A percentile compares a stretch with the other conserved stretches of the same genome.
These are phyloP conservation scores for Salisapilia sapeloensis DNA, from an alignment of 352 stramenopile genomes.

Conservation along the genomic window DNA sequence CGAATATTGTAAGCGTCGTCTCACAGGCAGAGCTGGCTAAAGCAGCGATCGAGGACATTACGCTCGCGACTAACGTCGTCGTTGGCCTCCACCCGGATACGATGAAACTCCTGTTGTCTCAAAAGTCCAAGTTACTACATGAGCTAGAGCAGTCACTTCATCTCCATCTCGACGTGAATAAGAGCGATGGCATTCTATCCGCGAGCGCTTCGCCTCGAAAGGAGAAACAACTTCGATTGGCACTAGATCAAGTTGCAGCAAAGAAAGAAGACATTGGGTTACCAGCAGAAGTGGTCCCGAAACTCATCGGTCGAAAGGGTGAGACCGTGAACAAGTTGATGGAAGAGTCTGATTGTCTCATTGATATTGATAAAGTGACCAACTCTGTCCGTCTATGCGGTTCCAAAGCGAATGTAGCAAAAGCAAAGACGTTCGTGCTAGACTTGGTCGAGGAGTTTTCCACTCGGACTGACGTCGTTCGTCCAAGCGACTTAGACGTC, in stretches of 20 bases:
- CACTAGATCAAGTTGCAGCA: conserved; percentile 31
- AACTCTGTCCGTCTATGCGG: conserved; percentile 51
- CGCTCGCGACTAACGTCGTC: conserved; percentile 35
- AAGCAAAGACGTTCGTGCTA: conserved; percentile 35
- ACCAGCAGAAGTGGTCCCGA: conserved; percentile 56
- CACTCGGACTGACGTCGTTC: conserved; percentile 34
- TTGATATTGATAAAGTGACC: conserved; percentile 67
- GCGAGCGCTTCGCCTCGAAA: conserved; percentile 30
- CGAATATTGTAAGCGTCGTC: conserved; percentile 34
- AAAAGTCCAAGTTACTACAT: conserved; percentile 56
- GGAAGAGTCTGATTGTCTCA: conserved; percentile 49
- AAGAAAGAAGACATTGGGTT: conserved; percentile 39
- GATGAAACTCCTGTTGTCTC: conserved; percentile 58
- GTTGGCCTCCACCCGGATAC: conserved; percentile 65
- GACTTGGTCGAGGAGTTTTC: conserved; percentile 47
- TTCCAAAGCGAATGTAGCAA: conserved; percentile 29
- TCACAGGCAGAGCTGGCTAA: conserved; percentile 20
- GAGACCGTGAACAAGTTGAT: conserved; percentile 75
- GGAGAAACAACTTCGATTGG: conserved; percentile 25
- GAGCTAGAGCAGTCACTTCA: conserved; percentile 34
- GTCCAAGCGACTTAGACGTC: conserved; percentile 15
- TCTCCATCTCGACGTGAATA: conserved; percentile 57
- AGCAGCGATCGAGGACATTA: conserved; percentile 44
- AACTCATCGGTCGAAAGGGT: conserved; percentile 74
- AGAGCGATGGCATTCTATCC: conserved; percentile 41